phyloP scores from a whole-genome alignment of 2,329 filamentous ascomycete species.

The Nakataea oryzae region DNA sequence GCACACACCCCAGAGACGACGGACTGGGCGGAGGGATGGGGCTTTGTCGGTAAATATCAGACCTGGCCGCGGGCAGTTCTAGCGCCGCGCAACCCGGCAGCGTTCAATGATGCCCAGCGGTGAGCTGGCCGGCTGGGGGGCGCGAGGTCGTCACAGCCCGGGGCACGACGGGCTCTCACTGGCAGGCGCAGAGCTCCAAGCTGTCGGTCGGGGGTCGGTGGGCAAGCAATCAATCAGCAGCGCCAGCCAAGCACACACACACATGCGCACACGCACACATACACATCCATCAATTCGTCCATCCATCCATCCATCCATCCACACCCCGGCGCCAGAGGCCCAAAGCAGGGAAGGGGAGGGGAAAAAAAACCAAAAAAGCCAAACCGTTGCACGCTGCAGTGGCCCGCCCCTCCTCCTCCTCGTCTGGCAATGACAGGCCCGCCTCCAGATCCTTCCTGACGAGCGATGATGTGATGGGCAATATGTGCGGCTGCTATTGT shows the following conservation, averaged over 20 bases:
- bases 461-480: background rate
- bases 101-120: background rate
- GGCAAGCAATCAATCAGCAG: background rate
- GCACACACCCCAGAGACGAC: no score
- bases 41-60: background rate
- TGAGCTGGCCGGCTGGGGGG: background rate
- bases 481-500: background rate
- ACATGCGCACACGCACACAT: no score
- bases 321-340: no score
- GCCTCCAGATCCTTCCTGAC: no score
- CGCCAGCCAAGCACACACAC: background rate
- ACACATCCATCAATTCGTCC: no score
- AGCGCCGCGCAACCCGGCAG: background rate
- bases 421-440: background rate
- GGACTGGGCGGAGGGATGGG: no score
- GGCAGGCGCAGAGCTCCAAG: background rate
- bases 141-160: no score
- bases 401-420: no score
- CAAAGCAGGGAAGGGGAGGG: background rate
- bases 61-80: background rate
- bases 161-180: background rate
- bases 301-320: no score
- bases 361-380: no score
- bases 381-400: background rate
- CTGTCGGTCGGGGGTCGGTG: background rate